phyloP scores from a whole-genome alignment of 2,329 filamentous ascomycete genomes.

The Cryphonectria nitschkei region DNA sequence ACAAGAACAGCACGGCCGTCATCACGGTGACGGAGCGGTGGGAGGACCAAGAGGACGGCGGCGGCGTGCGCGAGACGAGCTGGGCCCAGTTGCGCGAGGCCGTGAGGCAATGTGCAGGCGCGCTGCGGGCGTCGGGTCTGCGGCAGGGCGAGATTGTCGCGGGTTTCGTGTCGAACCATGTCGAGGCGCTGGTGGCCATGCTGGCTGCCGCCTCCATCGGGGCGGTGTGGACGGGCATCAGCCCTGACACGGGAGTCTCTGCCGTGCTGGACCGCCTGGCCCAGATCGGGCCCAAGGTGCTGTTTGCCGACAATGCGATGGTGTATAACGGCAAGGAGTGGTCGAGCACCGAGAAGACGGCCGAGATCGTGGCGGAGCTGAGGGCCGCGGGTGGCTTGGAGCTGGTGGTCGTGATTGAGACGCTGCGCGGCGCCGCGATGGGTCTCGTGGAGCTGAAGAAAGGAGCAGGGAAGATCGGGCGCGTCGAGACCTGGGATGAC shows the following conservation, averaged over 20 bases:
- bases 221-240: constrained; percentile 91
- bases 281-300: constrained; percentile 80
- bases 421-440: constrained; percentile 51
- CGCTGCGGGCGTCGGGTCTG: constrained; percentile 69
- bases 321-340: constrained; percentile 92
- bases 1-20: constrained; percentile 68
- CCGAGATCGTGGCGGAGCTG: constrained; percentile 73
- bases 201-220: constrained; percentile 81
- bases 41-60: constrained; percentile 60
- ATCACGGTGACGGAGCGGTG: constrained; percentile 79
- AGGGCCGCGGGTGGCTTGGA: constrained; percentile 61
- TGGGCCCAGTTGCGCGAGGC: constrained; percentile 82
- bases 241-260: constrained; percentile 88
- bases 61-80: constrained; percentile 49
- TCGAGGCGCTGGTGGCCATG: constrained; percentile 85
- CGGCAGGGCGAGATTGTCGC: constrained; percentile 60
- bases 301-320: constrained; percentile 87
- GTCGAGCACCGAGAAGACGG: constrained; percentile 76
- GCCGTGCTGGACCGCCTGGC: constrained; percentile 85
- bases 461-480: constrained; percentile 42
- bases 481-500: constrained; percentile 48
- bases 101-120: constrained; percentile 73
- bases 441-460: constrained; percentile 47
- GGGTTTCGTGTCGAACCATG: constrained; percentile 86
- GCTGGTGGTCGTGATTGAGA: constrained; percentile 75